These are phyloP conservation scores for Chaetothyriales sp. DNA, from an alignment of 2,329 filamentous ascomycete species.

Conservation along the genomic window DNA sequence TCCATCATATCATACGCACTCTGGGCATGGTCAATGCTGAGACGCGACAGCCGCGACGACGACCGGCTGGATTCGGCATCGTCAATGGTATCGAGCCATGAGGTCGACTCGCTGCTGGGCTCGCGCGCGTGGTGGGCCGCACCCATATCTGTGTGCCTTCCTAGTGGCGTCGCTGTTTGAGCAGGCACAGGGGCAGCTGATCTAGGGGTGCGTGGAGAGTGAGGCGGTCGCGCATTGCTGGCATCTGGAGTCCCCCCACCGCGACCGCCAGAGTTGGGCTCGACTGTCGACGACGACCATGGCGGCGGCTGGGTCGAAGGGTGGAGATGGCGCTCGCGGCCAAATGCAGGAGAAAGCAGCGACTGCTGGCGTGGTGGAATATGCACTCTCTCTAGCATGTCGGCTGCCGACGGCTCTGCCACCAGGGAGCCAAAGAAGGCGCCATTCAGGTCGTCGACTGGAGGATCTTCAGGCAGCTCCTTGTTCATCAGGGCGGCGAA, in stretches of 20 bases:
- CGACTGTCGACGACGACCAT: conserved; percentile 5
- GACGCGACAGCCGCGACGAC: conserved; percentile 42
- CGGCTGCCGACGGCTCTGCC: conserved; percentile 17
- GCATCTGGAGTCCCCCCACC: conserved; percentile 36
- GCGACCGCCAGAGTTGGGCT: conserved; percentile 14
- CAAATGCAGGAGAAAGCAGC: conserved; percentile 14
- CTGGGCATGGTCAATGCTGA: conserved; percentile 6
- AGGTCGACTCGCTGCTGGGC: conserved; percentile 61
- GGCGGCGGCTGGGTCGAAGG: conserved; percentile 11
- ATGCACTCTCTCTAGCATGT: conserved; percentile 10
- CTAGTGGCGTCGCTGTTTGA: conserved; percentile 8
- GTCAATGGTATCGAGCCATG: conserved; percentile 88
- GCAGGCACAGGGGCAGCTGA: conserved; percentile 27
- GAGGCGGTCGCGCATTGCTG: conserved; percentile 53
- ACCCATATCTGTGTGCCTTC: not conserved
- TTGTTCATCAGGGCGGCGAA: conserved; percentile 46
- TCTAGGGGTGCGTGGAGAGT: conserved; percentile 48
- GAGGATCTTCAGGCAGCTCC: conserved; percentile 55
- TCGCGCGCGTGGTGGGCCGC: conserved; percentile 5
- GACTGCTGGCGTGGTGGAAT: conserved; percentile 17
- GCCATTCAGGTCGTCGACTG: conserved; percentile 42
- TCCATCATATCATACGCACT: conserved; percentile 6
- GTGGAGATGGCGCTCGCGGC: conserved; percentile 11
- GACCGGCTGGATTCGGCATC: conserved; percentile 66
- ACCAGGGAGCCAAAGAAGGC: conserved; percentile 9